Base-by-base conservation (phyloP, 495 filamentous ascomycete species). In the Hypomontagnella submonticulosa region DNA sequence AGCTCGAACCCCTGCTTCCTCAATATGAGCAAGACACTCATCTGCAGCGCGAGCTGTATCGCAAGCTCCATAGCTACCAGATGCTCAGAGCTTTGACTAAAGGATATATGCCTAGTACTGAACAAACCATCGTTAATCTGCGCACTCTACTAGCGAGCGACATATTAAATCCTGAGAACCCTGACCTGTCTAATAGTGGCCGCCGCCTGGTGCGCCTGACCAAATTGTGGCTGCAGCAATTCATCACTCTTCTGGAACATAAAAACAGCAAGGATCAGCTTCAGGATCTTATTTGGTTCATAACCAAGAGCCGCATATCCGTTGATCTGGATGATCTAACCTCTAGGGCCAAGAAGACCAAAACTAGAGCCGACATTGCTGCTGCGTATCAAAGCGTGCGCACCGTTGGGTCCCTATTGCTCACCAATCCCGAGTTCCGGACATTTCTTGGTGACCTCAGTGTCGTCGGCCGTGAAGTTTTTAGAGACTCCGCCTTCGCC, bases 41-140 rank as follows among this genome's bases (percentile, higher is more conserved):
- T 18, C 80, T 92, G 48, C 92, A 97, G 81, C 83, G 89, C 32
- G 79, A 83, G 49, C 80, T 93, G 41, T 91, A 93, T 70, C 86
- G 90, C 72, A 97, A 97, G 78, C 82, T 97, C 57, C 94, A 97
- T 76, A 88, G 87, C 55, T 97, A 97, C 73, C 92, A 96, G 79
- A 95, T 96, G 91, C 63, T 91, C 27, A 85, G 91, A 43, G 94
- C 94, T 59, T 74, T 98, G 12, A 84, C 85, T 12, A 87, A 92
- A 63, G 94, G 94, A 1, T 97, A 88, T 77, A 92, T 97, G 90
- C 94, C 94, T 19, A 92, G 90, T 2, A 97, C 89, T 7, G 92
- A 96, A 64, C 94, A 98, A 71, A 64, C 82, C 59, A 90, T 92
- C 70, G 79, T 88, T 73, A 95, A 96, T 69, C 82, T 98, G 1